Percentiles rank a stretch among this genome's conserved stretches.
phyloP scores from a whole-genome alignment of 257 asterid genomes.

The Verbascum thapsus region DNA sequence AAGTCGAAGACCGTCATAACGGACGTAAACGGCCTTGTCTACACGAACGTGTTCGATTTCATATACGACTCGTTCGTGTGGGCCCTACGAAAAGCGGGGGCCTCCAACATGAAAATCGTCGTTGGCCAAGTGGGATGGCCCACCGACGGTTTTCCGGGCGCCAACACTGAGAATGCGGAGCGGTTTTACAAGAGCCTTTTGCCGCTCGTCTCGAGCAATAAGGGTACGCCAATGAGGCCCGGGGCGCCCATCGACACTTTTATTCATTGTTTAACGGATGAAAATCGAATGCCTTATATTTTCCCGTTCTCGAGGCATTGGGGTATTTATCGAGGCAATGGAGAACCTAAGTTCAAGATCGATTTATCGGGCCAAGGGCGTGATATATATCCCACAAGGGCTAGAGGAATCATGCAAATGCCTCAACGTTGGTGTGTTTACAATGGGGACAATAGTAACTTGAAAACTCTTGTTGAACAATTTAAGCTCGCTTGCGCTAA shows the following conservation, averaged over 20 bases:
- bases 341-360: constrained; percentile 43
- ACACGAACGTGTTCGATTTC: too few species aligned
- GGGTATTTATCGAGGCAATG: constrained; percentile 46
- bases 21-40: too few species aligned
- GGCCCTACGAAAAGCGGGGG: constrained; percentile 13
- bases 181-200: constrained; percentile 36
- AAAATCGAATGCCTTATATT: neutral
- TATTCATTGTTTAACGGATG: constrained; percentile 39
- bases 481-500: neutral
- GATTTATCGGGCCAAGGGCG: constrained; percentile 43
- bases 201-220: constrained; percentile 23
- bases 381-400: constrained; percentile 29
- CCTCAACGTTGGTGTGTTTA: constrained; percentile 42
- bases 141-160: too few species aligned
- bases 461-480: neutral
- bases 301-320: constrained; percentile 21
- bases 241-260: constrained; percentile 33
- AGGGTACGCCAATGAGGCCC: constrained; percentile 52
- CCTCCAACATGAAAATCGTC: constrained; percentile 6
- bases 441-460: neutral
- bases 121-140: constrained; percentile 18
- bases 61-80: too few species aligned
- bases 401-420: constrained; percentile 40
- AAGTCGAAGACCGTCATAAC: too few species aligned
- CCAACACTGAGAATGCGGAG: constrained; percentile 25